Percentiles rank a stretch among this genome's conserved stretches.
Evolutionary conservation across 1,284 basidiomycete genomes (phyloP).

Genomic region (Athelia sp.): DNA sequence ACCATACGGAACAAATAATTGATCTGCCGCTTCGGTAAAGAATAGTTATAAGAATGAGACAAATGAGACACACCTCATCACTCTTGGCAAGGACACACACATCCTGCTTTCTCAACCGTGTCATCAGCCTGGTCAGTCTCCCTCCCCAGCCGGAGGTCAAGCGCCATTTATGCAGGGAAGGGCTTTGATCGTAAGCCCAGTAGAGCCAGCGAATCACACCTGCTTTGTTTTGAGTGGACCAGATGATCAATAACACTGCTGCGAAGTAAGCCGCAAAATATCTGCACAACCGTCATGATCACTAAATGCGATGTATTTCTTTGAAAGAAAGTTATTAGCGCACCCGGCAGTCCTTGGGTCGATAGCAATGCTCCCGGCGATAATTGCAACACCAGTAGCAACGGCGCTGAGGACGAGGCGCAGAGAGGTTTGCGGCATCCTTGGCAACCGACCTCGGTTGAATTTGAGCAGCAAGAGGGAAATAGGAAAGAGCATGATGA

Average conservation of each 20-base stretch:
- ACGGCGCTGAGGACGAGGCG: slow-evolving; percentile 35
- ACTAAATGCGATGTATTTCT: slow-evolving; percentile 5
- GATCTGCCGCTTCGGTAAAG: slow-evolving; percentile 37
- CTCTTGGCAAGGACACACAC: slow-evolving; percentile 55
- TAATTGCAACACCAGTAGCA: slow-evolving; percentile 38
- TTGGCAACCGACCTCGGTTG: slow-evolving; percentile 54
- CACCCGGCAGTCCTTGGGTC: slow-evolving; percentile 52
- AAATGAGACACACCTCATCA: slow-evolving; percentile 48
- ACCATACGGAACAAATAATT: slow-evolving; percentile 59
- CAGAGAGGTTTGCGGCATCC: slow-evolving; percentile 35
- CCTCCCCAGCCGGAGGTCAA: slow-evolving; percentile 36
- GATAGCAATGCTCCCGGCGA: slow-evolving; percentile 57
- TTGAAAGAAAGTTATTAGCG: slow-evolving; percentile 8
- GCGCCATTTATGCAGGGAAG: slow-evolving; percentile 34
- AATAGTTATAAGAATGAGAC: background rate
- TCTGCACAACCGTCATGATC: slow-evolving; percentile 24
- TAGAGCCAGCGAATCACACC: slow-evolving; percentile 46
- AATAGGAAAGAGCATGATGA: slow-evolving; percentile 61
- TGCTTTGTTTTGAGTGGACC: slow-evolving; percentile 46
- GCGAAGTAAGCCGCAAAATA: slow-evolving; percentile 60
- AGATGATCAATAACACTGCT: slow-evolving; percentile 42
- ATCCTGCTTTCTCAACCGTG: slow-evolving; percentile 42
- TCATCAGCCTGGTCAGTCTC: slow-evolving; percentile 39
- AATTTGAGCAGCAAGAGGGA: slow-evolving; percentile 58
- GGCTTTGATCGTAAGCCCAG: slow-evolving; percentile 61